A percentile compares a stretch with the other conserved stretches of the same genome.
These are phyloP conservation scores for Lactifluus echinatus DNA, from an alignment of 768 basidiomycete species.

Conservation along the genomic window DNA sequence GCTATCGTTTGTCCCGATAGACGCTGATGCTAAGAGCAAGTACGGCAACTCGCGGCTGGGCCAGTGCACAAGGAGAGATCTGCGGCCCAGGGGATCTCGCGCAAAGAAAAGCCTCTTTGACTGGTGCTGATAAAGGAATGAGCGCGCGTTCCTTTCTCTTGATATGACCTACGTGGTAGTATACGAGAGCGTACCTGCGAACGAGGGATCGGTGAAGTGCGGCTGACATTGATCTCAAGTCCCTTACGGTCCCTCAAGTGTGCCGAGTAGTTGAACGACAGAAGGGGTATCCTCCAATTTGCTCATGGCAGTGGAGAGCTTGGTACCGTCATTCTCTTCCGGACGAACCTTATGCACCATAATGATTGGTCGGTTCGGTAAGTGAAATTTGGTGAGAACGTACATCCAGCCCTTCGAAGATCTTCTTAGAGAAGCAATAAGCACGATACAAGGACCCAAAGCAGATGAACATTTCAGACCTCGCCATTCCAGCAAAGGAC, in stretches of 20 bases:
- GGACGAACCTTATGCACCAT: conserved; percentile 37
- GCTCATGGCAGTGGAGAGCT: conserved; percentile 34
- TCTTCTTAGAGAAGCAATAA: conserved; percentile 26
- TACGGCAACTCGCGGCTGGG: conserved; percentile 42
- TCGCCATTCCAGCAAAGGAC: conserved; percentile 86
- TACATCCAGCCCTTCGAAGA: conserved; percentile 78
- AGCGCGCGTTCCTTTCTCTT: background rate
- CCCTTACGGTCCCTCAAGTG: conserved; percentile 77
- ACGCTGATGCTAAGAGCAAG: conserved; percentile 60
- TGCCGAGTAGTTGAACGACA: conserved; percentile 45
- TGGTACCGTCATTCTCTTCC: conserved; percentile 67
- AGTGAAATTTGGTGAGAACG: conserved; percentile 15
- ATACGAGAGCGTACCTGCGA: conserved; percentile 69
- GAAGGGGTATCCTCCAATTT: conserved; percentile 27
- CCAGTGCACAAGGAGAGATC: conserved; percentile 70
- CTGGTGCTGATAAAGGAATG: conserved; percentile 28
- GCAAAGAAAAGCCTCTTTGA: conserved; percentile 55
- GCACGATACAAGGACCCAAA: background rate
- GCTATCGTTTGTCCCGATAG: conserved; percentile 37
- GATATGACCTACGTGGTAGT: conserved; percentile 52
- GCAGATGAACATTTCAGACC: conserved; percentile 30
- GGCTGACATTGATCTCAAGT: background rate
- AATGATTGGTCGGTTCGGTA: background rate
- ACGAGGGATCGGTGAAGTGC: conserved; percentile 2
- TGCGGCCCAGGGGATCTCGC: conserved; percentile 76